A percentile compares a stretch with the other conserved stretches of the same genome.
Evolutionary conservation across 495 filamentous ascomycete genomes (phyloP).

Genomic region (Penicillium herquei): DNA sequence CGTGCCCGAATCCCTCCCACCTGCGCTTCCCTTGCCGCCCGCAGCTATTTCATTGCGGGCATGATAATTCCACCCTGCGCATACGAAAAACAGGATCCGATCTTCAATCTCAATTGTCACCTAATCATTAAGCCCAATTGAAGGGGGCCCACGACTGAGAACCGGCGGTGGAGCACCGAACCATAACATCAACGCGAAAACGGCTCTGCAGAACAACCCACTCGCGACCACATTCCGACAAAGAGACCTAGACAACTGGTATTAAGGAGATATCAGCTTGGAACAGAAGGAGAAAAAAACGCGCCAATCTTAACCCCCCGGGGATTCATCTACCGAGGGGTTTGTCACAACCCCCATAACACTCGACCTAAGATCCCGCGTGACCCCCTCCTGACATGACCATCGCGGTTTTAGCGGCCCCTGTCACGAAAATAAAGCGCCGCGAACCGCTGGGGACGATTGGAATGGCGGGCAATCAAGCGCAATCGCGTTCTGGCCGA

Average conservation of each 20-base stretch:
- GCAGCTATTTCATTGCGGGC: conserved; percentile 22
- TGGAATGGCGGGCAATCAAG: conserved; percentile 44
- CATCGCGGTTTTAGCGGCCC: conserved; percentile 41
- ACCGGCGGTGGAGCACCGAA: not conserved
- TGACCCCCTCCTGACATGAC: conserved; percentile 43
- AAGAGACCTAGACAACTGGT: not conserved
- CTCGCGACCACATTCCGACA: conserved; percentile 1
- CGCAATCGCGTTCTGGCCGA: conserved; percentile 38
- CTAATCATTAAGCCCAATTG: conserved; percentile 1
- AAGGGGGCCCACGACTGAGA: not conserved
- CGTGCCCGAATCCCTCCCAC: conserved; percentile 38
- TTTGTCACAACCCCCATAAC: not conserved
- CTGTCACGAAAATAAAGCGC: conserved; percentile 42
- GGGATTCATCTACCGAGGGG: conserved; percentile 1
- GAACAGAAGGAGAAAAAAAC: not conserved
- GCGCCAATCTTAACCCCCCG: conserved; percentile 4
- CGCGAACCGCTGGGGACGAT: conserved; percentile 44
- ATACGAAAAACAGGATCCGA: not conserved
- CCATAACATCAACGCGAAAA: not conserved
- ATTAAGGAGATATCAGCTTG: not conserved
- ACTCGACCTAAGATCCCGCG: conserved; percentile 10
- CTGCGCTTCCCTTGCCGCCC: conserved; percentile 24
- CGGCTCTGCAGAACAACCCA: not conserved
- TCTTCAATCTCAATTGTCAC: not conserved
- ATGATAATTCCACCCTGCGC: conserved; percentile 1